Evolutionary conservation across 352 stramenopile species (phyloP).

Genomic region (Phytophthora kernoviae): DNA sequence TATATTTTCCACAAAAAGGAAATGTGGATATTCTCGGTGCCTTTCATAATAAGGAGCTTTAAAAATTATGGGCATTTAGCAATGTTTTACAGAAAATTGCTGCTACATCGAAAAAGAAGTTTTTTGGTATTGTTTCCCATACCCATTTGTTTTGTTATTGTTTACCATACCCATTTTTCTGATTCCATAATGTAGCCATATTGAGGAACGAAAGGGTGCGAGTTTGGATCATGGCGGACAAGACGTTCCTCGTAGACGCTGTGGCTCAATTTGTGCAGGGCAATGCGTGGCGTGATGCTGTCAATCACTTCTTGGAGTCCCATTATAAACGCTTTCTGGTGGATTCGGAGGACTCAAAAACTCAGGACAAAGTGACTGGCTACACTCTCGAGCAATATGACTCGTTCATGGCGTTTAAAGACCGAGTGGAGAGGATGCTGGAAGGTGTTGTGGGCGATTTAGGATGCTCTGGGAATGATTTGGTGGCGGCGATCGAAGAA

Average conservation of each 20-base stretch:
- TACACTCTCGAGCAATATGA: conserved; percentile 68
- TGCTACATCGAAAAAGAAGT: too few relatives aligned
- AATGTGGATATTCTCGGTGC: too few relatives aligned
- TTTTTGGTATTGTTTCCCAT: too few relatives aligned
- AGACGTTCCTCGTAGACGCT: conserved; percentile 76
- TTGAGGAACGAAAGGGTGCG: conserved; percentile 20
- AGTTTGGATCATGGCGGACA: conserved; percentile 32
- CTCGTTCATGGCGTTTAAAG: conserved; percentile 75
- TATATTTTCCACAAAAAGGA: too few relatives aligned
- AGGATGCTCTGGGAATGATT: conserved; percentile 60
- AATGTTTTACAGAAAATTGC: too few relatives aligned
- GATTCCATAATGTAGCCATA: conserved; percentile 22
- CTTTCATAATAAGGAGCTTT: too few relatives aligned
- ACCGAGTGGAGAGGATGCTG: conserved; percentile 66
- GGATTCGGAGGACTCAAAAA: conserved; percentile 16
- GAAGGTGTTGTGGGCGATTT: conserved; percentile 64
- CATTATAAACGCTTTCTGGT: conserved; percentile 61
- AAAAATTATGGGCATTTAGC: too few relatives aligned
- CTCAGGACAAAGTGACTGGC: conserved; percentile 30
- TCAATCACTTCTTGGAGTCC: conserved; percentile 60
- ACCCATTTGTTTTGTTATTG: too few relatives aligned
- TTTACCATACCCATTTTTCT: too few relatives aligned
- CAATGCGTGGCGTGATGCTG: conserved; percentile 46
- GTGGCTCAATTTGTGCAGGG: conserved; percentile 76
- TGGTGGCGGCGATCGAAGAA: conserved; percentile 55